Evolutionary conservation across 352 stramenopile genomes (phyloP).

Genomic region (Phytophthora meadii): DNA sequence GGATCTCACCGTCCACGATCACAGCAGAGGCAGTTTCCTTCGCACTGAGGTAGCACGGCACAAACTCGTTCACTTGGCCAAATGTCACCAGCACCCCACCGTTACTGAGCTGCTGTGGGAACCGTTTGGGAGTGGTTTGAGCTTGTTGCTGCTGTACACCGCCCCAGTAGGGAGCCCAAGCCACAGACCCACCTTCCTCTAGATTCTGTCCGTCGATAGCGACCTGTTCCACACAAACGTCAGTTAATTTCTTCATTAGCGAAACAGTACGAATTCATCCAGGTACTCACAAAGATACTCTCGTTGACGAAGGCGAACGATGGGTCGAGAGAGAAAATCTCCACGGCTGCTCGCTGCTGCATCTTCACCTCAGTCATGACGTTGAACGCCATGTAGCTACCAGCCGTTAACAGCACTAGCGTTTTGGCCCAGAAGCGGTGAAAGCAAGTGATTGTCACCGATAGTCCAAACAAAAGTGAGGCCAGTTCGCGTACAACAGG

Average conservation of each 20-base stretch:
- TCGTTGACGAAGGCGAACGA: slow-evolving; percentile 85
- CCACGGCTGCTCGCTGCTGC: slow-evolving; percentile 60
- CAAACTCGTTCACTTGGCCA: slow-evolving; percentile 74
- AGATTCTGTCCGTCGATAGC: slow-evolving; percentile 86
- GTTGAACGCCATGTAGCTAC: slow-evolving; percentile 41
- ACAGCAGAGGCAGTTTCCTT: slow-evolving; percentile 42
- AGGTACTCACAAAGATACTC: slow-evolving; percentile 72
- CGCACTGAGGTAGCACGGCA: slow-evolving; percentile 70
- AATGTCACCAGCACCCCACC: slow-evolving; percentile 79
- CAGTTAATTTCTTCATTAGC: no score
- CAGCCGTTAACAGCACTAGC: slow-evolving; percentile 48
- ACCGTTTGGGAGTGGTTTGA: slow-evolving; percentile 53
- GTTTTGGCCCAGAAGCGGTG: slow-evolving; percentile 69
- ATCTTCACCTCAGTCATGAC: slow-evolving; percentile 47
- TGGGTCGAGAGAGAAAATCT: slow-evolving; percentile 77
- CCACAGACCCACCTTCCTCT: slow-evolving; percentile 66
- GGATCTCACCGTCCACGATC: slow-evolving; percentile 41
- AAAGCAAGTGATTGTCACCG: slow-evolving; percentile 57
- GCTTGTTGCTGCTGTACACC: slow-evolving; percentile 55
- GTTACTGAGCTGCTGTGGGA: slow-evolving; percentile 66
- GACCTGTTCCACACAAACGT: slow-evolving; percentile 44
- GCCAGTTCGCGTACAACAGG: slow-evolving; percentile 28
- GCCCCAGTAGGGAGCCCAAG: slow-evolving; percentile 82
- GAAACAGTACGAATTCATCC: no score
- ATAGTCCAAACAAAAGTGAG: slow-evolving; percentile 10